Base-by-base conservation (phyloP, 108 stramenopile species). In the Nannochloropsis oceanica region DNA sequence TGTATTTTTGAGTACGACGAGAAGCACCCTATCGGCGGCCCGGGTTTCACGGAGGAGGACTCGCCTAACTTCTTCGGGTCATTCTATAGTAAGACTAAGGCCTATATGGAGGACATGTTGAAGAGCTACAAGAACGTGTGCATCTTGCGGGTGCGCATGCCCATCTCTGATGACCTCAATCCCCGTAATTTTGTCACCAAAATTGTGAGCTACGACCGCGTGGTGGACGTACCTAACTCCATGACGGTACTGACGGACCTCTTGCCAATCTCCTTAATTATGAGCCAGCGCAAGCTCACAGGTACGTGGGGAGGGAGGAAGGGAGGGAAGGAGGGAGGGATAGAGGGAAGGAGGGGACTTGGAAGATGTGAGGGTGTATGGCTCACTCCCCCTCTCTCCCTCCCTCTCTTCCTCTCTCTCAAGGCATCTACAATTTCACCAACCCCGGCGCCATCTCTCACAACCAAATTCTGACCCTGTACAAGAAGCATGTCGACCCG, bases 381-480 rank as follows among this genome's bases (percentile, higher is more conserved):
- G 34, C 34, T 34, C 1, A 1, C 34, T 34, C 1, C 34, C 34
- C 34, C 1, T 34, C 34, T 5, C 59, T 73, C 10, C 10, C 22
- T 73, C 94, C 42, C 90, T 96, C 82, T 94, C 93, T 73, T 73
- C 22, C 59, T n/a, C 59, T 0, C 59, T 73, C 0, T 10, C 59
- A 7, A 26, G 99, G 99, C 79, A 94, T 98, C 26, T 92, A 96
- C 94, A 99, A 99, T 94, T 99, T 99, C 92, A 97, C 96, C 93
- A 99, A 99, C 92, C 99, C 99, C 3, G 99, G 99, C 11, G 96
- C 96, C 34, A 98, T 99, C 92, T 97, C 97, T 24, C 99, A 99
- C 95, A 98, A 99, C 89, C 92, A 99, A 90, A 95, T 97, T 43
- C 92, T 99, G 85, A 95, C 95, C 82, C 90, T 97, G 87, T 99